Percentiles rank a stretch among this genome's conserved stretches.
These are phyloP conservation scores for Ajuga reptans DNA, from an alignment of 305 asterid genomes.

Conservation along the genomic window DNA sequence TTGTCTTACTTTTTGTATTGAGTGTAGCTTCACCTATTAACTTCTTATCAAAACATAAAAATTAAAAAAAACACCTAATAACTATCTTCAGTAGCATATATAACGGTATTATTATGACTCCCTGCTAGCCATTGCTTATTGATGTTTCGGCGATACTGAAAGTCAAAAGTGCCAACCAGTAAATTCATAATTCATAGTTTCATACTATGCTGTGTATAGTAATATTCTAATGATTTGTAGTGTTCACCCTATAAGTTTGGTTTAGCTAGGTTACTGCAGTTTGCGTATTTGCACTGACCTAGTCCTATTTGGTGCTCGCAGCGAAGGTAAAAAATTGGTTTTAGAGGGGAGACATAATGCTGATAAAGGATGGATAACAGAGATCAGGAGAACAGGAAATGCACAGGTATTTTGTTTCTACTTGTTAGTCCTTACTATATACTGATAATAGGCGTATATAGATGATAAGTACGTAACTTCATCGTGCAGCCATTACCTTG, in stretches of 20 bases:
- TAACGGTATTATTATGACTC: background rate
- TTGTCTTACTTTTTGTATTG: background rate
- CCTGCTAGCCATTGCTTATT: constrained; percentile 3
- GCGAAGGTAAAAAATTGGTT: constrained; percentile 61
- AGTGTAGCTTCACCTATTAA: background rate
- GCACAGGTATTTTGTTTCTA: constrained; percentile 46
- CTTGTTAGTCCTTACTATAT: background rate
- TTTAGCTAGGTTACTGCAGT: background rate
- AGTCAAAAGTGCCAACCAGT: background rate
- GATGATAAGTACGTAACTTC: background rate
- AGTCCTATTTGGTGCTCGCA: constrained; percentile 35
- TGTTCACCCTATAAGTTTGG: constrained; percentile 4
- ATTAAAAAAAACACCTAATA: too few relatives aligned
- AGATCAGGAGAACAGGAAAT: constrained; percentile 50
- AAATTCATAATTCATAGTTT: background rate
- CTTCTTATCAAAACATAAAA: too few relatives aligned
- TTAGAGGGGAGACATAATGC: constrained; percentile 92
- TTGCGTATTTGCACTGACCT: constrained; percentile 9
- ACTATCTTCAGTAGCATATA: background rate
- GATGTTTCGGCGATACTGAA: background rate
- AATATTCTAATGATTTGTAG: background rate
- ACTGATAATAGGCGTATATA: background rate
- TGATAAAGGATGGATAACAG: constrained; percentile 77
- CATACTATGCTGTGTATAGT: background rate
- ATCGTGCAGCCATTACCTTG: background rate